Evolutionary conservation across 495 filamentous ascomycete genomes (phyloP), one percentile per base, ranked within the genome.

Genomic region (Evernia prunastri): DNA sequence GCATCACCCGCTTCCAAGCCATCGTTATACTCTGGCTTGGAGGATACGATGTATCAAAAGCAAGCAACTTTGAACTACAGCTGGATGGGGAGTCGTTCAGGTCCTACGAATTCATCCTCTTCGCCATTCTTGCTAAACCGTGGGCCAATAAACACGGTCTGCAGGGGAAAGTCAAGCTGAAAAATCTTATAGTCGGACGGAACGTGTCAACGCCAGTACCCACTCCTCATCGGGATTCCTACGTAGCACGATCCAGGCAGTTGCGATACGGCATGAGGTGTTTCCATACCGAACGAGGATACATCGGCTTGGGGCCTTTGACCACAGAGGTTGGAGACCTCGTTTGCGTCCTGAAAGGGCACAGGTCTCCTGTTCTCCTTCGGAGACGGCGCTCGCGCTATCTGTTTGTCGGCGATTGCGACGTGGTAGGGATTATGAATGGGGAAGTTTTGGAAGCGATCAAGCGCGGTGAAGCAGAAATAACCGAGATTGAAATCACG

Each of bases 361-460:
- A 47, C 45, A 47, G 25, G n/a, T 20, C 45, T 47, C 45, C 45
- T 25, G n/a, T 47, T 12, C 8, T 47, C 20, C 45, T 47, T 9
- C 45, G 23, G 9, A 47, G 45, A 12, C 45, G 45, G 45, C n/a
- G 45, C 45, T 47, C n/a, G 23, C 45, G 25, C 45, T 25, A 58
- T 58, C 15, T 4, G n/a, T 25, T 58, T 11, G 35, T 58, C 20
- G 56, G 56, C 56, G 56, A 58, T 58, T 58, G 56, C 13, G 56
- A 58, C 56, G 56, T 58, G 13, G 56, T 58, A 39, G 56, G 56
- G 18, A 58, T 58, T 20, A 58, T 58, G 56, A 58, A 58, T 39
- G 56, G 56, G 20, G 56, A 58, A 58, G 56, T 58, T 58, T 33
- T 58, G 56, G 56, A 58, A 25, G 56, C 56, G 31, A 35, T 58